Evolutionary conservation across 805 yeast genomes (phyloP), one percentile per base, ranked within the genome.

Genomic region (Wickerhamomyces tratensis): DNA sequence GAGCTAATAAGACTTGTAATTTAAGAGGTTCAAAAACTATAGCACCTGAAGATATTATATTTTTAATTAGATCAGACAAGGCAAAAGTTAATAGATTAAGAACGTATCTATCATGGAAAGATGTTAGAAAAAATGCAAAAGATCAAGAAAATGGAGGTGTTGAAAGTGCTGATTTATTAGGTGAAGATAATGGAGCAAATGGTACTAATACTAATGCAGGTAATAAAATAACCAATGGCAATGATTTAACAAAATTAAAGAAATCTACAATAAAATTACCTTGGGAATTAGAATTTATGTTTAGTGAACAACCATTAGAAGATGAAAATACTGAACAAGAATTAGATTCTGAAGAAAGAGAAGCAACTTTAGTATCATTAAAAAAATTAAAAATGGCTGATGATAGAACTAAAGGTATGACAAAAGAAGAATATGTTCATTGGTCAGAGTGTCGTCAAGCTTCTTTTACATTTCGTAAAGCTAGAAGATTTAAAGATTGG

Each of bases 371-470:
- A 29, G 93, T 95, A 0, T 86, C 95, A n/a, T 65, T 87, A 60
- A 87, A 88, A 59, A 69, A 97, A 44, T 71, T 93, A 50, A 87
- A 88, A 54, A 80, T 77, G 62, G 97, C 97, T 5, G 98, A 93
- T 62, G 96, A 93, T 41, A 72, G 98, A 47, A 93, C 98, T 0
- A 77, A 71, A 49, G 75, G 82, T 51, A 93, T 93, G 98, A 93
- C 98, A 1, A 83, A 80, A 56, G 96, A 93, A 54, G 98, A 93
- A 58, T 93, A 93, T 56, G 98, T 89, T 14, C 98, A 93, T 59
- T 93, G 98, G 97, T 86, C 96, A 11, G 98, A 93, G 57, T 93
- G 98, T 63, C 76, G 98, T 47, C 98, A 93, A 61, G 98, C 98
- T 1, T 82, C 94, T 45, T 93, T 93, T 60, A 93, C 98, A 1